Evolutionary conservation across 2,329 filamentous ascomycete species (phyloP), one percentile per base, ranked within the genome.

Genomic region (Alternaria arborescens): DNA sequence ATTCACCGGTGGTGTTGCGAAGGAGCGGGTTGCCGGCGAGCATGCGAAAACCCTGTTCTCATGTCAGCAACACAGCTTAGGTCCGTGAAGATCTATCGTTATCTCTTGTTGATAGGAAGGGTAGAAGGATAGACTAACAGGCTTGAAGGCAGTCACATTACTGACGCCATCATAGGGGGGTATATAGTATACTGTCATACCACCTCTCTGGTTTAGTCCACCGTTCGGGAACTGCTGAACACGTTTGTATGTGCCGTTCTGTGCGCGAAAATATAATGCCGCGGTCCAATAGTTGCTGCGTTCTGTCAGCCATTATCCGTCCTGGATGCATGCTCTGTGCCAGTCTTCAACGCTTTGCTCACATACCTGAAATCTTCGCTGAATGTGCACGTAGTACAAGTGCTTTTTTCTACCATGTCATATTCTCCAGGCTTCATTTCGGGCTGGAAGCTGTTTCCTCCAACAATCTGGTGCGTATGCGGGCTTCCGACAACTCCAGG

Each of bases 1-100:
- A 71, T 50, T 71, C 71, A 46, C 71, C 65, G 32, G 65, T 76
- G 59, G 62, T 66, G 65, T 79, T 66, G 51, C 69, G 67, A 24
- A 62, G 54, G 5, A 55, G 69, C 3, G 78, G 75, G 47, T 83
- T 78, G 26, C 82, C 82, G 11, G 80, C 76, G 14, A 83, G 78
- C 81, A 83, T 83, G 43, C 82, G 79, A 77, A 83, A 83, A 10
- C 82, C 69, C 55, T 58, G 16, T n/a, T 16, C 12, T 22, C 3
- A 11, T 16, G 16, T 52, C 16, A 58, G 32, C 18, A 7, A 36
- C 4, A 3, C 12, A 5, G 11, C 4, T 8, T 36, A 8, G 18
- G 14, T 46, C 14, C 1, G 14, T 11, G 8, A 30, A 16, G 32
- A n/a, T 3, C 2, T 22, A 5, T 8, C n/a, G 30, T 18, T 30